phyloP scores from a whole-genome alignment of 1,284 basidiomycete genomes.

The Testicularia cyperi region DNA sequence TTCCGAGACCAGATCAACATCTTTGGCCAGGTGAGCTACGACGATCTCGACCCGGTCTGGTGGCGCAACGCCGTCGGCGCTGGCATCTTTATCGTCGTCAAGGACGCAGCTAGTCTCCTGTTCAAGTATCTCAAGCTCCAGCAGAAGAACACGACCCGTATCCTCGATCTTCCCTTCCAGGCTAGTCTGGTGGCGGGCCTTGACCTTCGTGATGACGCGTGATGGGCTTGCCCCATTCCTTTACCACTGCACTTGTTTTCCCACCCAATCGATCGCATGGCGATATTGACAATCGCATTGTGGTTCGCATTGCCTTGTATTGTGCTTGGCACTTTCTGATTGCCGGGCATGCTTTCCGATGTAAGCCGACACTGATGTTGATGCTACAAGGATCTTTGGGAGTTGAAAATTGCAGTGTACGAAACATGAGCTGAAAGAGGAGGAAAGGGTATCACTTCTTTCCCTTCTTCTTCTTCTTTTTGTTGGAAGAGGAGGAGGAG shows the following conservation, averaged over 20 bases:
- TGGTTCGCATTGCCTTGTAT: too few species aligned
- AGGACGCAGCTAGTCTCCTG: slow-evolving; percentile 38
- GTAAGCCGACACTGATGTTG: too few species aligned
- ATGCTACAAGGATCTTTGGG: too few species aligned
- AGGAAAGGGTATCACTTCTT: slow-evolving; percentile 15
- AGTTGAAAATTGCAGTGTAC: too few species aligned
- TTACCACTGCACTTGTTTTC: too few species aligned
- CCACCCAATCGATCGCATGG: too few species aligned
- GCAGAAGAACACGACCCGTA: slow-evolving; percentile 30
- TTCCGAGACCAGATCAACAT: slow-evolving; percentile 8
- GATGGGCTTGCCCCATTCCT: neutral
- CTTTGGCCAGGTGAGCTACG: slow-evolving; percentile 15
- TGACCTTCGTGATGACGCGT: slow-evolving; percentile 11
- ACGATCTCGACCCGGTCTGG: slow-evolving; percentile 55
- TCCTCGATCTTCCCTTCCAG: slow-evolving; percentile 49
- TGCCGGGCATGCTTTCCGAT: too few species aligned
- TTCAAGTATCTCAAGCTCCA: slow-evolving; percentile 41
- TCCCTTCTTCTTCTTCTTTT: slow-evolving; percentile 43
- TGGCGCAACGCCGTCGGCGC: slow-evolving; percentile 51
- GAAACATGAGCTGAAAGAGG: too few species aligned
- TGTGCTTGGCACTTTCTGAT: too few species aligned
- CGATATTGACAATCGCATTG: too few species aligned
- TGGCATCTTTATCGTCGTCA: slow-evolving; percentile 44
- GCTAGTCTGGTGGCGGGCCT: slow-evolving; percentile 35
- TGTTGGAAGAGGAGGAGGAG: too few species aligned